phyloP scores from a whole-genome alignment of 2,329 filamentous ascomycete genomes.

The Aspergillus sp. region DNA sequence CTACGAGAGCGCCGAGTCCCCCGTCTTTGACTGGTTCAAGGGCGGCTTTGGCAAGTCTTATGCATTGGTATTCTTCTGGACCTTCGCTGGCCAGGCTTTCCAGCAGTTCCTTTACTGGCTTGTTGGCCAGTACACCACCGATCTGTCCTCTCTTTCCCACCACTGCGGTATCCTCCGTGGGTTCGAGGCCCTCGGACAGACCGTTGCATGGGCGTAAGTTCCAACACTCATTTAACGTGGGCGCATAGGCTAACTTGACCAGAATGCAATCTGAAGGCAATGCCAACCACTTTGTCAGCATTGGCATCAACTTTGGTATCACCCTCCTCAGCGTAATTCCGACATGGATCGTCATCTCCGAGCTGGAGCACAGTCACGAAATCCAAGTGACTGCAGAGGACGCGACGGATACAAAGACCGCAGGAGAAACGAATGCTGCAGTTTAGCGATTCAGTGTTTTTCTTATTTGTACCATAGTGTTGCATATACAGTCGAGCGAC shows the following conservation, averaged over 20 bases:
- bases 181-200: conserved; percentile 13
- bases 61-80: conserved; percentile 14
- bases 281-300: conserved; percentile 15
- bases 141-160: conserved; percentile 10
- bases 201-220: conserved; percentile 12
- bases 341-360: conserved; percentile 12
- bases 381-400: conserved; percentile 6
- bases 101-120: conserved; percentile 15
- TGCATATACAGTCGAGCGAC: too few relatives aligned
- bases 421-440: neutral
- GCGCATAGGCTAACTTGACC: neutral
- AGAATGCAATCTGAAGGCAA: conserved; percentile 15
- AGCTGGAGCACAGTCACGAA: conserved; percentile 13
- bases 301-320: conserved; percentile 12
- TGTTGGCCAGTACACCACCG: conserved; percentile 12
- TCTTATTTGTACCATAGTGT: too few relatives aligned
- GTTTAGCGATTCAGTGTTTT: neutral
- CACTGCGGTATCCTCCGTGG: conserved; percentile 11
- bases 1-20: neutral
- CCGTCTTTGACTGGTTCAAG: conserved; percentile 14
- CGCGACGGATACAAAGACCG: neutral
- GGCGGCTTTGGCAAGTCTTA: conserved; percentile 14
- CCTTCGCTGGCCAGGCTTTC: conserved; percentile 10
- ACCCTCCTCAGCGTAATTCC: conserved; percentile 8
- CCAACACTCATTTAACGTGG: neutral